Evolutionary conservation across 1,284 basidiomycete genomes (phyloP).

Genomic region (Xerocomus amazonicus): DNA sequence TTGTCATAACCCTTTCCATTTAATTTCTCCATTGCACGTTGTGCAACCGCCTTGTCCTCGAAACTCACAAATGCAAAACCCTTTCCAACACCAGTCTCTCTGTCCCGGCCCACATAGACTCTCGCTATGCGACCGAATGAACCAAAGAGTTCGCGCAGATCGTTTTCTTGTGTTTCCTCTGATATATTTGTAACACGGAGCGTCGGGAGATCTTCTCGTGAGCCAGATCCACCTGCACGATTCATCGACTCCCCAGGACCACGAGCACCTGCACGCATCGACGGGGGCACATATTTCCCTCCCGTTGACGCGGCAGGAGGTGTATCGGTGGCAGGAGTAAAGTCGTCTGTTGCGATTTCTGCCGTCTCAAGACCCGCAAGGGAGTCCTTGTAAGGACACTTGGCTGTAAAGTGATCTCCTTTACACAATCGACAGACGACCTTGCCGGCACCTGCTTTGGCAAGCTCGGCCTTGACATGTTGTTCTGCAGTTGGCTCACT

Average conservation of each 20-base stretch:
- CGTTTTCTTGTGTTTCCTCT: slow-evolving; percentile 92
- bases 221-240: slow-evolving; percentile 41
- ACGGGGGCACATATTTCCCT: slow-evolving; percentile 93
- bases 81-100: slow-evolving; percentile 93
- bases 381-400: slow-evolving; percentile 98
- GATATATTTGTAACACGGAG: slow-evolving; percentile 97
- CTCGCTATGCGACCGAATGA: slow-evolving; percentile 80
- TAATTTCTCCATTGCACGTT: slow-evolving; percentile 89
- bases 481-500: slow-evolving; percentile 71
- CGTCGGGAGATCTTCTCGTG: slow-evolving; percentile 91
- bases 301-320: slow-evolving; percentile 38
- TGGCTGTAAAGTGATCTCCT: slow-evolving; percentile 96
- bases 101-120: slow-evolving; percentile 93
- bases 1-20: slow-evolving; percentile 92
- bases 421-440: slow-evolving; percentile 94
- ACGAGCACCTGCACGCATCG: slow-evolving; percentile 72
- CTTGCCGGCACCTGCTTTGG: slow-evolving; percentile 76
- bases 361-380: slow-evolving; percentile 72
- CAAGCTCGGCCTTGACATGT: slow-evolving; percentile 67
- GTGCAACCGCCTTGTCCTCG: slow-evolving; percentile 77
- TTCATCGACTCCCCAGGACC: slow-evolving; percentile 84
- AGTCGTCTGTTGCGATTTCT: slow-evolving; percentile 55
- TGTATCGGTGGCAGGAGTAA: slow-evolving; percentile 40
- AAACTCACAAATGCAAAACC: slow-evolving; percentile 97
- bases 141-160: slow-evolving; percentile 90